Conservation (phyloP, 148 eudicot species). For the Rhododendron ferrugineum region DNA sequence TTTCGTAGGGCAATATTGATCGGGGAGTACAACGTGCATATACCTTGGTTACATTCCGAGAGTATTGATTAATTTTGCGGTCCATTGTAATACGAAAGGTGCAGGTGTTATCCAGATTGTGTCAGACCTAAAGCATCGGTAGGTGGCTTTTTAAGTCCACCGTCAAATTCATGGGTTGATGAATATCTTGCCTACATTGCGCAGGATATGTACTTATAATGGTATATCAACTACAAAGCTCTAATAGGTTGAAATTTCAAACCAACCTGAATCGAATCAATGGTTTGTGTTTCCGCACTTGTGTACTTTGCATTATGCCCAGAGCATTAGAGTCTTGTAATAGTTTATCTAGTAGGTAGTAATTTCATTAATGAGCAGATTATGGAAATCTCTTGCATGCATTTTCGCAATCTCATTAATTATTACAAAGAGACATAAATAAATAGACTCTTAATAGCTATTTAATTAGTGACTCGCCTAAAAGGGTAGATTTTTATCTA, state of each 20-base stretch:
- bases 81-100: not conserved
- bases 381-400: not conserved
- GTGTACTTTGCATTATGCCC: not conserved
- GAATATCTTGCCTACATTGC: not conserved
- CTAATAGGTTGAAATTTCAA: not conserved
- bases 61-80: not conserved
- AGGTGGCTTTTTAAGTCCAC: not conserved
- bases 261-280: not conserved
- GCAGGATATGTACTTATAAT: not conserved
- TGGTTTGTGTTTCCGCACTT: not conserved
- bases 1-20: not conserved
- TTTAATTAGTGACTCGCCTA: not conserved
- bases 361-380: constrained; percentile 3
- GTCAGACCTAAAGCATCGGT: not conserved
- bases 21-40: not conserved
- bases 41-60: not conserved
- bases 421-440: not conserved
- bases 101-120: not conserved
- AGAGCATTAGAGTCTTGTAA: not conserved
- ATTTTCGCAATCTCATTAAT: not conserved
- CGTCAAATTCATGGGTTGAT: not conserved
- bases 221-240: not conserved
- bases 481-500: not conserved
- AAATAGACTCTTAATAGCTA: not conserved
- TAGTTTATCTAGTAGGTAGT: not conserved